Evolutionary conservation across 305 asterid species (phyloP).

Genomic region (Andrographis paniculata): DNA sequence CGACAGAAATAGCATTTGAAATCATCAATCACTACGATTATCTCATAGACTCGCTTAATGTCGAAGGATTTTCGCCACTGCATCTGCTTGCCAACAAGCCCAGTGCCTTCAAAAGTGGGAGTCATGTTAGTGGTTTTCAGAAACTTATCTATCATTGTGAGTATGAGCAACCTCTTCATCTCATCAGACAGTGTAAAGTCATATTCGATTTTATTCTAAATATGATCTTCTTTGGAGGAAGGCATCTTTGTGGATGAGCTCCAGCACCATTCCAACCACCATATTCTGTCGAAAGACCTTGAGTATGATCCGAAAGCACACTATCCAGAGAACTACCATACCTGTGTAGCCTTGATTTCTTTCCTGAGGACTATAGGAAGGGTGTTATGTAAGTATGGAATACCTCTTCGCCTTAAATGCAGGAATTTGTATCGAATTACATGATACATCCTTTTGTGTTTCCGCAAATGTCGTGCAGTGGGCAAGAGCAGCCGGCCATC

Average conservation of each 20-base stretch:
- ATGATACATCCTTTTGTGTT: neutral
- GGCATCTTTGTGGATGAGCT: conserved; percentile 24
- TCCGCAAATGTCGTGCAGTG: neutral
- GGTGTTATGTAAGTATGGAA: conserved; percentile 12
- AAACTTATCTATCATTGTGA: conserved; percentile 27
- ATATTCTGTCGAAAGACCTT: neutral
- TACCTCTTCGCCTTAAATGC: neutral
- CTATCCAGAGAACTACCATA: conserved; percentile 24
- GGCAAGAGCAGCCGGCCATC: neutral
- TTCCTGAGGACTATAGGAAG: conserved; percentile 1
- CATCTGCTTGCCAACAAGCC: conserved; percentile 36
- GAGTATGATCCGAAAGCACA: neutral
- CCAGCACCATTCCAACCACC: neutral
- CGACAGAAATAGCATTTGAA: conserved; percentile 16
- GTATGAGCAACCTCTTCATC: too few species aligned
- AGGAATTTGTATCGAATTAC: neutral
- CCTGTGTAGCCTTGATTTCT: conserved; percentile 11
- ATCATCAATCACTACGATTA: conserved; percentile 8
- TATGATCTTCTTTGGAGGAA: conserved; percentile 6
- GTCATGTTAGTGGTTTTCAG: conserved; percentile 17
- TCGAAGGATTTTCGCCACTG: conserved; percentile 21
- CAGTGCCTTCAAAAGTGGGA: conserved; percentile 33
- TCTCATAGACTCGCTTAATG: conserved; percentile 9
- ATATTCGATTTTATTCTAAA: too few species aligned
- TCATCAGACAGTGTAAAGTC: too few species aligned